phyloP scores from a whole-genome alignment of 2,329 filamentous ascomycete genomes.

The Scedosporium minutisporum region DNA sequence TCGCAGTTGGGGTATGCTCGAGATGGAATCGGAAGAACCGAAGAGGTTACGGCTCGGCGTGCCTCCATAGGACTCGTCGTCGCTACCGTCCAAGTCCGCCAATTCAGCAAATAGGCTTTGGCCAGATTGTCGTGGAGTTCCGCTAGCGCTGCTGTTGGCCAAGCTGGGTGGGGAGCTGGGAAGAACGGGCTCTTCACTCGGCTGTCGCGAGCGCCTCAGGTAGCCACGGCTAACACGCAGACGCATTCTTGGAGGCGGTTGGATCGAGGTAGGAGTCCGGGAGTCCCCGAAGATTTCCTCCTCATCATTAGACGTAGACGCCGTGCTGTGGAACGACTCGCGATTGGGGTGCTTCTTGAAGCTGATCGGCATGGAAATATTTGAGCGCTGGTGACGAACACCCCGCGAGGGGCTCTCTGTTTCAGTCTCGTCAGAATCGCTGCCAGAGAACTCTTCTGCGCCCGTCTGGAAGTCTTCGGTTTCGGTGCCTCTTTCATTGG shows the following conservation, averaged over 20 bases:
- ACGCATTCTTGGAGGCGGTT: conserved; percentile 48
- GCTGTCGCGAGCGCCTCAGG: conserved; percentile 49
- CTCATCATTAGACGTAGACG: conserved; percentile 76
- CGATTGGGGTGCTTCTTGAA: conserved; percentile 36
- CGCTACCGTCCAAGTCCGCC: conserved; percentile 66
- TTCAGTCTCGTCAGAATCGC: conserved; percentile 69
- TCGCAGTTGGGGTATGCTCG: conserved; percentile 33
- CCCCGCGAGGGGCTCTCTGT: conserved; percentile 57
- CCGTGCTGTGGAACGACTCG: conserved; percentile 73
- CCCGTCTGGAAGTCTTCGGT: conserved; percentile 94
- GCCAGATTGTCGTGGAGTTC: conserved; percentile 40
- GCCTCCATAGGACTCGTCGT: conserved; percentile 55
- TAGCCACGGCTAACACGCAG: conserved; percentile 59
- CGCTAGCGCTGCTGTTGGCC: conserved; percentile 35
- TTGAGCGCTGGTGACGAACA: conserved; percentile 30
- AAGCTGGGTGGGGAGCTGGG: conserved; percentile 52
- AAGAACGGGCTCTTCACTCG: conserved; percentile 48
- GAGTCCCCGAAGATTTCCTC: conserved; percentile 44
- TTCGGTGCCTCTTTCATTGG: conserved; percentile 74
- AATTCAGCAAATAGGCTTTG: conserved; percentile 90
- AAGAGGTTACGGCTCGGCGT: conserved; percentile 44
- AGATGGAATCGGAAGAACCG: conserved; percentile 37
- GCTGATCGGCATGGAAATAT: conserved; percentile 25
- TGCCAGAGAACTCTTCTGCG: conserved; percentile 66
- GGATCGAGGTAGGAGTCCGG: conserved; percentile 51